phyloP scores from a whole-genome alignment of 805 yeast species.

The Saccharomycopsis sp. region DNA sequence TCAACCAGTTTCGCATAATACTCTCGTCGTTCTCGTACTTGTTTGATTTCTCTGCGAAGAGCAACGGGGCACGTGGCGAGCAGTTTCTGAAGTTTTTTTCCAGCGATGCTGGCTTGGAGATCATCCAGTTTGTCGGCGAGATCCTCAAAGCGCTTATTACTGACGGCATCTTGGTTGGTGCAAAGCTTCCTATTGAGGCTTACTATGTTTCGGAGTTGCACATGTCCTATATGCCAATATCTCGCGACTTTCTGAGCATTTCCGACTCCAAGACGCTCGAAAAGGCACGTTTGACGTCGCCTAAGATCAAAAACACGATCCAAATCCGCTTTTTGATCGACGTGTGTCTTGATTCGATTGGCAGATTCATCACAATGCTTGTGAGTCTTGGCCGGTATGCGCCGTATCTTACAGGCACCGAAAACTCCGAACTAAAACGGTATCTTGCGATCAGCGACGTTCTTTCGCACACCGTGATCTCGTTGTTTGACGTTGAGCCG shows the following conservation, averaged over 20 bases:
- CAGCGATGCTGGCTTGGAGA: conserved; percentile 33
- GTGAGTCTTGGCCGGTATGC: background rate
- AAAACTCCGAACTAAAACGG: background rate
- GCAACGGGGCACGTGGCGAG: background rate
- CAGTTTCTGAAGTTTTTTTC: conserved; percentile 38
- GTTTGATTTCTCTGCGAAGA: too few species aligned
- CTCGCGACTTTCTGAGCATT: too few species aligned
- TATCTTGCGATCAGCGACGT: background rate
- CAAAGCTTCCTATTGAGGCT: background rate
- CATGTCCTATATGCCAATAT: too few species aligned
- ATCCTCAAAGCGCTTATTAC: conserved; percentile 45
- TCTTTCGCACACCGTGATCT: conserved; percentile 3
- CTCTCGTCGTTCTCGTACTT: background rate
- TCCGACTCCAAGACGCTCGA: too few species aligned
- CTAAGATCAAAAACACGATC: conserved; percentile 56
- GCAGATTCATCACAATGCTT: background rate
- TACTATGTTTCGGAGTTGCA: background rate
- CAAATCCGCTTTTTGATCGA: conserved; percentile 47
- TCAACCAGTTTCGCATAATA: conserved; percentile 3
- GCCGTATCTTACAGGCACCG: background rate
- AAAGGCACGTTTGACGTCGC: conserved; percentile 18
- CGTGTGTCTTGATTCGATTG: background rate
- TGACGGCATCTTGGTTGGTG: conserved; percentile 52
- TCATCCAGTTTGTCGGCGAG: conserved; percentile 37
- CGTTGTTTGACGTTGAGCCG: conserved; percentile 24